Percentiles rank a stretch among this genome's conserved stretches.
These are phyloP conservation scores for Glebionis coronaria DNA, from an alignment of 129 eudicot genomes.

Conservation along the genomic window DNA sequence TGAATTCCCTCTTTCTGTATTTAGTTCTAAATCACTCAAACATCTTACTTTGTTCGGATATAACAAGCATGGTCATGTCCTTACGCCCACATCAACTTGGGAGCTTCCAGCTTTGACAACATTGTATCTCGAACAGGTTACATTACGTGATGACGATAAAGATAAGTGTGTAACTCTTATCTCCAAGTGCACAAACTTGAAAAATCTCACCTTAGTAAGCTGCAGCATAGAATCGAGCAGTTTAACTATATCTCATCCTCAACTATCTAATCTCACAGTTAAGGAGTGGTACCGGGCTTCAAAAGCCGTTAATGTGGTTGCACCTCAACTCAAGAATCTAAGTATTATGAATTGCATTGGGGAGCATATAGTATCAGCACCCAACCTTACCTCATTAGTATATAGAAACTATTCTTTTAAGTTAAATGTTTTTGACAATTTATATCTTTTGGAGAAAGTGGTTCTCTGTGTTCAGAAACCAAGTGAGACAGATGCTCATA, in stretches of 20 bases:
- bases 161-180: slow-evolving; percentile 1
- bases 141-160: not conserved
- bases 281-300: not conserved
- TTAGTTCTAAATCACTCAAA: slow-evolving; percentile 2
- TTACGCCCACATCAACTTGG: not conserved
- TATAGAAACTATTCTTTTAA: not conserved
- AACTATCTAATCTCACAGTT: not conserved
- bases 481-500: not conserved
- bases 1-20: not conserved
- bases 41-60: slow-evolving; percentile 7
- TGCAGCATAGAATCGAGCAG: not conserved
- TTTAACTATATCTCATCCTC: not conserved
- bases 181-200: slow-evolving; percentile 2
- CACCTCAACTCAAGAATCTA: slow-evolving; percentile 26
- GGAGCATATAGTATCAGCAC: slow-evolving; percentile 7
- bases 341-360: not conserved
- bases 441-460: slow-evolving; percentile 16
- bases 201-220: slow-evolving; percentile 7
- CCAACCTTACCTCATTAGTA: not conserved
- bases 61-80: not conserved
- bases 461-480: not conserved
- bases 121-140: not conserved
- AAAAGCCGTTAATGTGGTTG: slow-evolving; percentile 2
- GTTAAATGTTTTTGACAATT: not conserved
- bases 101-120: not conserved